These are phyloP conservation scores for Globisporangium barbulae DNA, from an alignment of 352 stramenopile species.

Conservation along the genomic window DNA sequence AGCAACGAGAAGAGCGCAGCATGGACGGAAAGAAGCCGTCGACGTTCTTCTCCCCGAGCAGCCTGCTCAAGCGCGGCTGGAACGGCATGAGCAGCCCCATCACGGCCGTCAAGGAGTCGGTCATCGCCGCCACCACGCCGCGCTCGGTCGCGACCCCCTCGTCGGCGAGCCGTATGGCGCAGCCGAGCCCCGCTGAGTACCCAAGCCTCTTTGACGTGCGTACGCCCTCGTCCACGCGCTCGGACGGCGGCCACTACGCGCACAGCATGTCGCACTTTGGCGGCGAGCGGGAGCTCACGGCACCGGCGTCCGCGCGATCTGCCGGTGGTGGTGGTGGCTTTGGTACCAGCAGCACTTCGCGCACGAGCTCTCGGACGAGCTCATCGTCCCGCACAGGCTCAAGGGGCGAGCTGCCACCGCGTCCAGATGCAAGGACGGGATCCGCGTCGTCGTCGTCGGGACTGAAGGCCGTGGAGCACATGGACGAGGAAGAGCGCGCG, in stretches of 20 bases:
- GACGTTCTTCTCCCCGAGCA: conserved; percentile 46
- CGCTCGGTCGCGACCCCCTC: conserved; percentile 33
- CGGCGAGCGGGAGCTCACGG: conserved; percentile 18
- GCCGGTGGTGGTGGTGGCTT: conserved; percentile 11
- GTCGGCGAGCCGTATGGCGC: conserved; percentile 27
- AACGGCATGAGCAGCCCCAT: conserved; percentile 61
- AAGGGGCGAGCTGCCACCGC: conserved; percentile 6
- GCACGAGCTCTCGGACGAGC: conserved; percentile 32
- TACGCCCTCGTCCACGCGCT: conserved; percentile 41
- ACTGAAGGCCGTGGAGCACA: conserved; percentile 28
- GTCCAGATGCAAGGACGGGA: conserved; percentile 5
- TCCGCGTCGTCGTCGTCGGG: conserved; percentile 2
- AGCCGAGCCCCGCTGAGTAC: conserved; percentile 60
- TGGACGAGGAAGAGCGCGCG: conserved; percentile 60
- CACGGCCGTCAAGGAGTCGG: conserved; percentile 58
- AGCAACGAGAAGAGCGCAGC: background rate
- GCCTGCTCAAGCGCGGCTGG: conserved; percentile 66
- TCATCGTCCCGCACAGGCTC: conserved; percentile 29
- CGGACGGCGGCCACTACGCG: conserved; percentile 23
- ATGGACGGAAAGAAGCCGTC: conserved; percentile 39
- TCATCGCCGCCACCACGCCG: conserved; percentile 44
- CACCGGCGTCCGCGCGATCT: conserved; percentile 32
- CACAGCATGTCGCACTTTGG: conserved; percentile 16
- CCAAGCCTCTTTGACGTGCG: conserved; percentile 70
- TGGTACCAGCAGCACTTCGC: conserved; percentile 15